These are phyloP conservation scores for Erythrobasidium yunnanense DNA, from an alignment of 768 basidiomycete genomes.

Conservation along the genomic window DNA sequence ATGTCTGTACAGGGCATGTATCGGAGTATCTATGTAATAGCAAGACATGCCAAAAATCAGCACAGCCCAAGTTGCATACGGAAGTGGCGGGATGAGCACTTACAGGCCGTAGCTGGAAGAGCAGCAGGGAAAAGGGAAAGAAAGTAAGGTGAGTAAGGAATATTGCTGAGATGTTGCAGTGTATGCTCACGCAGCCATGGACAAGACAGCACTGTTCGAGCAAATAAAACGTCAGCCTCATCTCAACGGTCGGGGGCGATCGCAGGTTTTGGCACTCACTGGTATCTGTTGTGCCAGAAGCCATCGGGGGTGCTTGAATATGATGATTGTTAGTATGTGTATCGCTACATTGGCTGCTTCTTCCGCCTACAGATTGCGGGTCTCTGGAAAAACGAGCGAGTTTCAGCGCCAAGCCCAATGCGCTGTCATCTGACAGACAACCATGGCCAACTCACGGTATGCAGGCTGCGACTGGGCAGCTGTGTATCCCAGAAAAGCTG, in stretches of 20 bases:
- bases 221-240: not conserved
- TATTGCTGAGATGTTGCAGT: no score
- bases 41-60: not conserved
- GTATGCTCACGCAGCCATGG: slow-evolving; percentile 25
- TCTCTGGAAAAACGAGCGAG: no score
- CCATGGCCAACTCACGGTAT: not conserved
- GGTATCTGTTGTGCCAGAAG: slow-evolving; percentile 27
- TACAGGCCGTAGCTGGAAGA: not conserved
- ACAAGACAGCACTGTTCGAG: slow-evolving; percentile 14
- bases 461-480: not conserved
- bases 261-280: not conserved
- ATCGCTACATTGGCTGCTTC: not conserved
- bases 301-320: slow-evolving; percentile 19
- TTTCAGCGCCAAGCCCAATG: no score
- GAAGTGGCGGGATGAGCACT: not conserved
- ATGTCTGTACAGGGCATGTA: slow-evolving; percentile 24
- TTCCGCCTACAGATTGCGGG: no score
- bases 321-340: no score
- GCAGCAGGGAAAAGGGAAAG: not conserved
- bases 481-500: not conserved
- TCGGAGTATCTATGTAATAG: not conserved
- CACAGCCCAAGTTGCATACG: not conserved
- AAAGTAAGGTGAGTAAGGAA: not conserved
- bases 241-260: not conserved
- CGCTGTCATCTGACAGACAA: no score